phyloP scores from a whole-genome alignment of 176 grass and related monocot species.

The Carex cristatella region DNA sequence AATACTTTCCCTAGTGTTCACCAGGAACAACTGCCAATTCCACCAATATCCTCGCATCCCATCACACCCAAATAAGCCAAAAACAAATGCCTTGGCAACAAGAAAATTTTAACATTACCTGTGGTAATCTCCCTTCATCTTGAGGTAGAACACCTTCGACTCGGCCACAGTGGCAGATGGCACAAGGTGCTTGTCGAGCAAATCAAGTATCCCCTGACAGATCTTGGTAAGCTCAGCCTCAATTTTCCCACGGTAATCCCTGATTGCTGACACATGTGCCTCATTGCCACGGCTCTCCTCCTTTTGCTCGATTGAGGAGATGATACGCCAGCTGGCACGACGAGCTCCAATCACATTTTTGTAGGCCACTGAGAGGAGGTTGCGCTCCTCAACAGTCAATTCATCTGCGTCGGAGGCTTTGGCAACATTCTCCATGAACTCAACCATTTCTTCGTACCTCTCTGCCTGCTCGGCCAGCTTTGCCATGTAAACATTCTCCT shows the following conservation, averaged over 20 bases:
- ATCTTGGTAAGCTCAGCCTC: conserved; percentile 74
- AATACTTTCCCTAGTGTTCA: neutral
- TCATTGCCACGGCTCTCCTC: conserved; percentile 86
- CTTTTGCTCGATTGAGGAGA: conserved; percentile 90
- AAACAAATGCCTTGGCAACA: neutral
- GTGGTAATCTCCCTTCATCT: conserved; percentile 94
- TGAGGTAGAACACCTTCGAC: conserved; percentile 91
- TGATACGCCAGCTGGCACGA: conserved; percentile 74
- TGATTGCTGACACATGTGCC: conserved; percentile 48
- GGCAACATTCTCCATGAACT: conserved; percentile 85
- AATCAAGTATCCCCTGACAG: conserved; percentile 68
- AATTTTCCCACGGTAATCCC: conserved; percentile 65
- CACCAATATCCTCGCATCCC: neutral
- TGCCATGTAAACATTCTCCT: conserved; percentile 90
- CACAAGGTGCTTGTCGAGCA: conserved; percentile 78
- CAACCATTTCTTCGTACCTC: conserved; percentile 89
- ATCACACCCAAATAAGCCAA: neutral
- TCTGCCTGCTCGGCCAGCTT: conserved; percentile 87
- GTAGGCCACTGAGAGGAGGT: conserved; percentile 83
- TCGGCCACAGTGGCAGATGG: conserved; percentile 62
- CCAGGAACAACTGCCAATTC: no score
- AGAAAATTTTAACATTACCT: conserved; percentile 32
- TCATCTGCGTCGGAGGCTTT: conserved; percentile 50
- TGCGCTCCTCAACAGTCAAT: conserved; percentile 79
- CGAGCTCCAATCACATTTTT: conserved; percentile 85